Percentiles rank a stretch among this genome's conserved stretches.
These are phyloP conservation scores for Schwanniomyces polymorphus DNA, from an alignment of 805 yeast genomes.

Conservation along the genomic window DNA sequence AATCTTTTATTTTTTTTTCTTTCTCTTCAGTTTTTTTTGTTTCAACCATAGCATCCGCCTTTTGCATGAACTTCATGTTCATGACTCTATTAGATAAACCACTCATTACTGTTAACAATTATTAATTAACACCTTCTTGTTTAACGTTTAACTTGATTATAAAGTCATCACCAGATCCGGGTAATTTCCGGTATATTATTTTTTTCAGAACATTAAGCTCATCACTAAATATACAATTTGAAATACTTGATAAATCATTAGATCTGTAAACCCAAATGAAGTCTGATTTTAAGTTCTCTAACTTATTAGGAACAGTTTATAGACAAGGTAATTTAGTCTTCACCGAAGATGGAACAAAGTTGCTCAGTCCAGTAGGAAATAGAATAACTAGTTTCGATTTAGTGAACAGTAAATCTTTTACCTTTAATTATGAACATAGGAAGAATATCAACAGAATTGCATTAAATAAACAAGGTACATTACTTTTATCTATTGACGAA, in stretches of 20 bases:
- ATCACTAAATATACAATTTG: conserved; percentile 5
- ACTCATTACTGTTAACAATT: conserved; percentile 16
- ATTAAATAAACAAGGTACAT: conserved; percentile 76
- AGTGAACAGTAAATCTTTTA: conserved; percentile 78
- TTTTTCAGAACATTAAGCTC: conserved; percentile 8
- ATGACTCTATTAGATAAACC: conserved; percentile 64
- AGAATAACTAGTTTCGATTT: conserved; percentile 87
- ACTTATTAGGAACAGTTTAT: conserved; percentile 91
- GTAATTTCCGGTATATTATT: conserved; percentile 6
- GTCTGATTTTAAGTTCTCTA: conserved; percentile 86
- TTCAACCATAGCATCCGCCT: conserved; percentile 37
- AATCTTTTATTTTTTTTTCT: conserved; percentile 43
- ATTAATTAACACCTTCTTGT: not conserved
- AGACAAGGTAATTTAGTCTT: conserved; percentile 87
- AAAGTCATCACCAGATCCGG: not conserved
- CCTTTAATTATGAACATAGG: conserved; percentile 91
- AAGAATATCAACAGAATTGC: conserved; percentile 79
- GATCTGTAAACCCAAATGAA: conserved; percentile 50
- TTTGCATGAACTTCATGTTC: conserved; percentile 73
- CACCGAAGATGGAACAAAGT: conserved; percentile 80
- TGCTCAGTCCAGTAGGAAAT: conserved; percentile 93
- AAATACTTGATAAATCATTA: not conserved
- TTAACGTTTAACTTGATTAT: not conserved
- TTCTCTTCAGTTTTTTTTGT: conserved; percentile 32
- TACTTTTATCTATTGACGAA: conserved; percentile 78